Conservation (phyloP, 192 early-diverging fungal species). For the Linnemannia elongata region DNA sequence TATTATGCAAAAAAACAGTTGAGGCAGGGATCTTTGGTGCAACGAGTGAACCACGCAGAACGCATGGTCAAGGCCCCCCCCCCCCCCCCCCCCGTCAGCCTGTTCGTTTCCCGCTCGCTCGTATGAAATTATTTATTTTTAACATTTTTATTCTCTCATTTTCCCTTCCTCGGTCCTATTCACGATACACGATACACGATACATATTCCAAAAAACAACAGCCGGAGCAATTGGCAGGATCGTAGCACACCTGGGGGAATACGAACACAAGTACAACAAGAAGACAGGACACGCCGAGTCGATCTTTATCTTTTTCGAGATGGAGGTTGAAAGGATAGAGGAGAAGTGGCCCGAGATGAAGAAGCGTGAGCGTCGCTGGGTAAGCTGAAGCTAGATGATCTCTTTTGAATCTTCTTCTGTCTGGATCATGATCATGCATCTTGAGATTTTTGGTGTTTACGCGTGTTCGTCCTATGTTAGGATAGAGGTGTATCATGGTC, state of each 20-base stretch:
- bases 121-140: background rate
- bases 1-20: background rate
- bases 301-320: slow-evolving; percentile 66
- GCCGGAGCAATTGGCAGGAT: slow-evolving; percentile 70
- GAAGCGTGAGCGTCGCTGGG: slow-evolving; percentile 63
- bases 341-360: slow-evolving; percentile 70
- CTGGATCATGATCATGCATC: background rate
- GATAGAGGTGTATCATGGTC: background rate
- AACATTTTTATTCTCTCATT: background rate
- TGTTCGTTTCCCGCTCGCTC: background rate
- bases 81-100: too few relatives aligned
- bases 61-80: background rate
- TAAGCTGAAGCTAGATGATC: slow-evolving; percentile 19
- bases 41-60: background rate
- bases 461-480: background rate
- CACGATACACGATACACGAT: background rate
- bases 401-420: slow-evolving; percentile 2
- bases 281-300: slow-evolving; percentile 53
- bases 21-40: background rate
- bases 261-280: slow-evolving; percentile 59
- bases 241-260: slow-evolving; percentile 63
- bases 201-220: slow-evolving; percentile 2
- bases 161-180: background rate
- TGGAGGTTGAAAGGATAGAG: slow-evolving; percentile 66
- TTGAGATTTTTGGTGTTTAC: background rate